Conservation (phyloP, 2,329 filamentous ascomycete genomes). For the Trichoderma sp. region DNA sequence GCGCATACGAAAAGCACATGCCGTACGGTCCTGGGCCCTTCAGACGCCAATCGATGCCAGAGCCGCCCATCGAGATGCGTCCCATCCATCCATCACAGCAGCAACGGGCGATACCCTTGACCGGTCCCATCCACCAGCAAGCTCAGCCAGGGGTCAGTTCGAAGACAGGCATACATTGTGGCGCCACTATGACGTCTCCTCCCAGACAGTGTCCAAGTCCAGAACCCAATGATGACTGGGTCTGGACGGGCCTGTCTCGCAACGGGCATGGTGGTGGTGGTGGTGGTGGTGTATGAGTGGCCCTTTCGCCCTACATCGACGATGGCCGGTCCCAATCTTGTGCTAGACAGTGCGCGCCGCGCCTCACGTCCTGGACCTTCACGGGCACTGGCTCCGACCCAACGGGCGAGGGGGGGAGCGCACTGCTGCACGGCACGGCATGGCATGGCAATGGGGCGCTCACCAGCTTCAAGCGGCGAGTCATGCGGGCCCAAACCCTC, state of each 20-base stretch:
- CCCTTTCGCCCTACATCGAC: background rate
- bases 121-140: background rate
- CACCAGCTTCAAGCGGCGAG: background rate
- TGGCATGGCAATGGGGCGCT: background rate
- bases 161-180: background rate
- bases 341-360: background rate
- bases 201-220: background rate
- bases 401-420: background rate
- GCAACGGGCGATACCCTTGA: background rate
- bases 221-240: constrained; percentile 4
- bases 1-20: background rate
- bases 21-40: background rate
- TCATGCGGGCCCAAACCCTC: background rate
- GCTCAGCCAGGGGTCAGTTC: background rate
- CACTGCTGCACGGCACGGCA: background rate
- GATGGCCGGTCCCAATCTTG: background rate
- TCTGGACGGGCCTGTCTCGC: constrained; percentile 9
- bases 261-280: background rate
- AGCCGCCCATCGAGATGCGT: background rate
- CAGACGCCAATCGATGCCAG: background rate
- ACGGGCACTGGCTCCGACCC: background rate
- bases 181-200: constrained; percentile 13
- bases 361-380: background rate
- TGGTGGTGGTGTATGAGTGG: background rate
- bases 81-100: too few species aligned